A percentile compares a stretch with the other conserved stretches of the same genome.
Conservation (phyloP, 352 stramenopile species). For the Phytopythium sindhum region DNA sequence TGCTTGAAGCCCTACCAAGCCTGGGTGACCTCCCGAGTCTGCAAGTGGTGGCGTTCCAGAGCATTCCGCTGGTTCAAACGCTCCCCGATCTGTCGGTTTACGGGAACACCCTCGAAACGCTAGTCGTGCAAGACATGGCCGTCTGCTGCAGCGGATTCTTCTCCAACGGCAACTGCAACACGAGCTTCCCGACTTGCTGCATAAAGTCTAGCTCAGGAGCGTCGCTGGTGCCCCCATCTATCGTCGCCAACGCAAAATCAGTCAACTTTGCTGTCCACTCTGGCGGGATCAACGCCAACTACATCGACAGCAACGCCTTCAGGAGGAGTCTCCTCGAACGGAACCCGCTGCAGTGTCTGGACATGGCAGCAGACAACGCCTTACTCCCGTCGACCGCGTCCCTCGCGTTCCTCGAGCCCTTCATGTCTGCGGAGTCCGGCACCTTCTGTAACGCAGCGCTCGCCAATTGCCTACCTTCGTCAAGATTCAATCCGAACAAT, state of each 20-base stretch:
- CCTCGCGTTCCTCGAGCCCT: not conserved
- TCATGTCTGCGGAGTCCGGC: not conserved
- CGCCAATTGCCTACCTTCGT: not conserved
- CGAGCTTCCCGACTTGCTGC: constrained; percentile 25
- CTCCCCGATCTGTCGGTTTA: constrained; percentile 19
- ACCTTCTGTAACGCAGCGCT: not conserved
- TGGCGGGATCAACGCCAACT: not conserved
- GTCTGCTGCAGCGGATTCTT: constrained; percentile 30
- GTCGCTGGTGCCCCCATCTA: not conserved
- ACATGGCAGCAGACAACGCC: not conserved
- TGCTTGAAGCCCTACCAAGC: constrained; percentile 11
- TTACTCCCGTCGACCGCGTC: not conserved
- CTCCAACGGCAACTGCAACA: constrained; percentile 19
- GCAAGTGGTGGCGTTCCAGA: constrained; percentile 18
- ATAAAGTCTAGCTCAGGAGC: not conserved
- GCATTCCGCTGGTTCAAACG: constrained; percentile 10
- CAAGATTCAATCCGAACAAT: not conserved
- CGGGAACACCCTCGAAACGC: constrained; percentile 14
- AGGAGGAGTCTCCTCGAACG: not conserved
- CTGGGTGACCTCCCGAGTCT: constrained; percentile 12
- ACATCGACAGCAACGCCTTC: not conserved
- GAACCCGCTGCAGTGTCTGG: not conserved
- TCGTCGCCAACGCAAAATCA: not conserved
- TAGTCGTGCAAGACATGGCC: constrained; percentile 21
- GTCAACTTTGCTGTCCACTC: not conserved